Conservation (phyloP, 2,329 filamentous ascomycete genomes). For the Cytospora paraplurivora region DNA sequence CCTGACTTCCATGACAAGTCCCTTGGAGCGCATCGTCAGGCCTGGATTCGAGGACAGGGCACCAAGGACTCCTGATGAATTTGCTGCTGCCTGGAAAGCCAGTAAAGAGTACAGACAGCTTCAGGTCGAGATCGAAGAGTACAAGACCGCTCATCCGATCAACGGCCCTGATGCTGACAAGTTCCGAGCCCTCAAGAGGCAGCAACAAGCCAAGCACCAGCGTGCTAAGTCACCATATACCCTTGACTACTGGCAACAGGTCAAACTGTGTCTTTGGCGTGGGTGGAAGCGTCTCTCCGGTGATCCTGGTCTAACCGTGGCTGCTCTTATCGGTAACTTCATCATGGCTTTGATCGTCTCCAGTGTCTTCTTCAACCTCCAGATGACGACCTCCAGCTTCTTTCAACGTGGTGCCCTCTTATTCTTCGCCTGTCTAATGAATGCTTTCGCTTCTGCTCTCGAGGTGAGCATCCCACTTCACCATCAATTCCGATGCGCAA, state of each 20-base stretch:
- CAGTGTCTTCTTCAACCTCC: conserved; percentile 79
- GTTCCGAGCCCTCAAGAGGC: conserved; percentile 57
- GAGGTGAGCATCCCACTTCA: conserved; percentile 52
- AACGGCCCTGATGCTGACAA: conserved; percentile 57
- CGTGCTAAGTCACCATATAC: conserved; percentile 79
- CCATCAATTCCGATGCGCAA: conserved; percentile 12
- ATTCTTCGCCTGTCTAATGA: conserved; percentile 87
- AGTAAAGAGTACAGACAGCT: conserved; percentile 54
- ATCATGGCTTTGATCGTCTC: conserved; percentile 76
- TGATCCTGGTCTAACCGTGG: conserved; percentile 74
- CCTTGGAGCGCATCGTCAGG: conserved; percentile 57
- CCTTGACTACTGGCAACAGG: conserved; percentile 73
- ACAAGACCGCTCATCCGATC: conserved; percentile 56
- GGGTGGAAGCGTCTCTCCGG: conserved; percentile 76
- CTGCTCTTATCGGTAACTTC: conserved; percentile 70
- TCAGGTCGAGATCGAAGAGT: conserved; percentile 57
- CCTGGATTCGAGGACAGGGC: conserved; percentile 57
- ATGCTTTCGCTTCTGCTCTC: conserved; percentile 78
- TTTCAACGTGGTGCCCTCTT: conserved; percentile 77
- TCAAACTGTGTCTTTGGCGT: conserved; percentile 77
- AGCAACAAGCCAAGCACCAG: conserved; percentile 58
- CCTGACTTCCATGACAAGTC: conserved; percentile 68
- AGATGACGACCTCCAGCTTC: conserved; percentile 68
- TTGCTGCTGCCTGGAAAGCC: conserved; percentile 60
- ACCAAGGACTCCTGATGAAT: conserved; percentile 64